phyloP scores from a whole-genome alignment of 2,329 filamentous ascomycete genomes.

The Calonectria pauciramosa region DNA sequence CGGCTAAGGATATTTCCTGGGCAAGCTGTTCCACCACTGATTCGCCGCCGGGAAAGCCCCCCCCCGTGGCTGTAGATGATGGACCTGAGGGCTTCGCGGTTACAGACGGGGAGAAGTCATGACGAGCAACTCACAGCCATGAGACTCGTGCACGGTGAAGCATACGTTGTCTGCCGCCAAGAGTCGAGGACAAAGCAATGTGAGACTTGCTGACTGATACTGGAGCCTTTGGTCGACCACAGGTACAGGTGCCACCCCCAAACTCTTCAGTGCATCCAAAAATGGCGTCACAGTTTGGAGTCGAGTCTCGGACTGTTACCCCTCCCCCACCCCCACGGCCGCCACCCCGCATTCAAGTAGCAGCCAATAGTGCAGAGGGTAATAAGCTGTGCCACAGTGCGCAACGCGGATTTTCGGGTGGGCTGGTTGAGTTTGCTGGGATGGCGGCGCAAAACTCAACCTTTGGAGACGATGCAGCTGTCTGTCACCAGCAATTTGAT shows the following conservation, averaged over 20 bases:
- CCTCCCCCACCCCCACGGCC: constrained; percentile 32
- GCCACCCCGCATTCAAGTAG: constrained; percentile 8
- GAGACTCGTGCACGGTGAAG: neutral
- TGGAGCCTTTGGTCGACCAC: neutral
- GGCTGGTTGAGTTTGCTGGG: neutral
- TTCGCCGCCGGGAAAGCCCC: neutral
- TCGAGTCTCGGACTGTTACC: neutral
- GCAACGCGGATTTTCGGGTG: neutral
- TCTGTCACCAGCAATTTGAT: neutral
- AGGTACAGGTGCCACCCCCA: neutral
- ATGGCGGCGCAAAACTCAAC: neutral
- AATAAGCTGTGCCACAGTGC: constrained; percentile 16
- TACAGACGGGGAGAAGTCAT: constrained; percentile 10
- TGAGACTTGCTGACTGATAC: constrained; percentile 1
- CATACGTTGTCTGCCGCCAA: neutral
- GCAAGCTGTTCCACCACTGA: neutral
- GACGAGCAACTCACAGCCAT: neutral
- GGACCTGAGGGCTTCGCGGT: neutral
- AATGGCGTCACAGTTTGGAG: constrained; percentile 4
- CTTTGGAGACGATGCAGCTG: neutral
- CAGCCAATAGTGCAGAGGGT: constrained; percentile 9
- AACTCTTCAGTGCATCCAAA: neutral
- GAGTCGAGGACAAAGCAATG: neutral
- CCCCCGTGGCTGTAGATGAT: neutral
- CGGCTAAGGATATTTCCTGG: neutral